Conservation (phyloP, 345 rosid species). For the Firmiana major region DNA sequence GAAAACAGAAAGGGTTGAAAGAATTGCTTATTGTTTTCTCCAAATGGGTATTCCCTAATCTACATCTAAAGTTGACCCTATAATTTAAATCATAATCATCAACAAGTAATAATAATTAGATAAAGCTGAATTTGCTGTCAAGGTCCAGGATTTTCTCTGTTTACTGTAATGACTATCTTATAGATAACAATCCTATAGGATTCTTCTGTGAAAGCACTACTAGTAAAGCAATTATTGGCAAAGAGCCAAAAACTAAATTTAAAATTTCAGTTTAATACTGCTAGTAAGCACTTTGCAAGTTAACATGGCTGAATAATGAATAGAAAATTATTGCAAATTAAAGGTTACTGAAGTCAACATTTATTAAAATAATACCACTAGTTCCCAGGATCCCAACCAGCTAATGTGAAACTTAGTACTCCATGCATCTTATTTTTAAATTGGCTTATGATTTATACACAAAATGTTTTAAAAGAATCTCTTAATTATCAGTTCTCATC, state of each 20-base stretch:
- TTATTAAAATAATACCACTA: too few species aligned
- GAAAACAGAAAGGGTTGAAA: not conserved
- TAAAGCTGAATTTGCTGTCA: not conserved
- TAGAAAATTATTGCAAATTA: too few species aligned
- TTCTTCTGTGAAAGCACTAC: not conserved
- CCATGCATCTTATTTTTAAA: too few species aligned
- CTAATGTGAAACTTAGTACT: too few species aligned
- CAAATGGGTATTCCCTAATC: not conserved
- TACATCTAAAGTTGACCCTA: not conserved
- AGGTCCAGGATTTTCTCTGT: not conserved
- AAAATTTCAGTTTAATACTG: not conserved
- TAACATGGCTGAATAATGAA: too few species aligned
- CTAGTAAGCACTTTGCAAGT: too few species aligned
- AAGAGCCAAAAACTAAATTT: not conserved
- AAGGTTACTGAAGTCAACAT: too few species aligned
- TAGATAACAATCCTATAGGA: not conserved
- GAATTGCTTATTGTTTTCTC: conserved; percentile 3
- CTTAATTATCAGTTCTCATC: not conserved
- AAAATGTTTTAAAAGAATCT: not conserved
- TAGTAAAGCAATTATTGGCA: not conserved
- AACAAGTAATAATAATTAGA: not conserved
- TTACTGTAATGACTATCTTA: too few species aligned
- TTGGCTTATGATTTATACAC: too few species aligned
- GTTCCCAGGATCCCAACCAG: too few species aligned
- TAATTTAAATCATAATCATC: not conserved